A percentile compares a stretch with the other conserved stretches of the same genome.
phyloP scores from a whole-genome alignment of 2,329 filamentous ascomycete species.

The Penicillium sp. region DNA sequence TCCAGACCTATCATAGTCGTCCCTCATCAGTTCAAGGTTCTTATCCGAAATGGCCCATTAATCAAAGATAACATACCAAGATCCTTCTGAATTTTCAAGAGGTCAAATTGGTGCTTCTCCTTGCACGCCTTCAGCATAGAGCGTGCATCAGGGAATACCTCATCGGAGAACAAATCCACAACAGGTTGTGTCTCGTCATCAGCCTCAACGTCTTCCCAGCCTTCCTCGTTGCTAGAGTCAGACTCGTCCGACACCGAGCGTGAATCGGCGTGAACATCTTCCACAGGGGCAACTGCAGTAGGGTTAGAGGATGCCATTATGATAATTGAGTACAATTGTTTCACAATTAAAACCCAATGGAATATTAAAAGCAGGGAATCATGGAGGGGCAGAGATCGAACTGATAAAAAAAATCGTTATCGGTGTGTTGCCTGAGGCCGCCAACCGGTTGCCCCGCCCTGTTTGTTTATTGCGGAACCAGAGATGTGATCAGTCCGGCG shows the following conservation, averaged over 20 bases:
- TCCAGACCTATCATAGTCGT: conserved; percentile 57
- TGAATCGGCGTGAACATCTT: conserved; percentile 27
- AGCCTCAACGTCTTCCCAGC: conserved; percentile 61
- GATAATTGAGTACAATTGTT: not conserved
- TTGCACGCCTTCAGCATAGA: conserved; percentile 70
- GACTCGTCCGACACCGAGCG: conserved; percentile 40
- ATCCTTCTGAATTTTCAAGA: conserved; percentile 58
- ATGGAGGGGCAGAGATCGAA: conserved; percentile 22
- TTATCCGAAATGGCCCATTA: not conserved
- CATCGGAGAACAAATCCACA: conserved; percentile 67
- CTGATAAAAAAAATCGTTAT: conserved; percentile 27
- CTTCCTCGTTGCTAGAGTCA: conserved; percentile 53
- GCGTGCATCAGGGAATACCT: conserved; percentile 62
- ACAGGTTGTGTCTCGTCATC: conserved; percentile 64
- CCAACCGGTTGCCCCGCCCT: conserved; percentile 24
- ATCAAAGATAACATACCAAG: conserved; percentile 41
- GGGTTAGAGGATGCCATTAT: conserved; percentile 32
- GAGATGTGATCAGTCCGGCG: conserved; percentile 10
- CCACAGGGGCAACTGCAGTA: conserved; percentile 16
- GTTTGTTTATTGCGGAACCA: conserved; percentile 25
- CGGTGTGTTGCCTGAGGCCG: conserved; percentile 20
- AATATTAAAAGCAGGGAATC: not conserved
- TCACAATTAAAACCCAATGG: not conserved
- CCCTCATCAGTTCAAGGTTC: conserved; percentile 10
- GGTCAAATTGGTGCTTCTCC: conserved; percentile 66